These are phyloP conservation scores for Datisca glomerata DNA, from an alignment of 306 rosid species.

Conservation along the genomic window DNA sequence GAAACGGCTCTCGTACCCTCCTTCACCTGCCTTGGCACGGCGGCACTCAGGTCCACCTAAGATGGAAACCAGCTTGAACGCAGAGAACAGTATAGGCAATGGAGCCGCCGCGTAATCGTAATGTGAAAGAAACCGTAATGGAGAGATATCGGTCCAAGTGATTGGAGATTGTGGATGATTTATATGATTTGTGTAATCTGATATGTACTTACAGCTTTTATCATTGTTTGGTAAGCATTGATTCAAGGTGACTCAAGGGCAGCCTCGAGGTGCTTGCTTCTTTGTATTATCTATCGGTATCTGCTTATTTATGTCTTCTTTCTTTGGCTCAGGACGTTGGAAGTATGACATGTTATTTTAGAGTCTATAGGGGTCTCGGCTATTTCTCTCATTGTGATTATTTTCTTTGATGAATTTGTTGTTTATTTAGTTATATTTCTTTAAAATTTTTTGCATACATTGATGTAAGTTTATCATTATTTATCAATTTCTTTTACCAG, in stretches of 20 bases:
- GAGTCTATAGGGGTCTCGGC: too few relatives aligned
- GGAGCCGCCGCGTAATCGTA: slow-evolving; percentile 19
- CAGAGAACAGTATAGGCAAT: slow-evolving; percentile 29
- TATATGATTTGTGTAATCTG: neutral
- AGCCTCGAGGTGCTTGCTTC: neutral
- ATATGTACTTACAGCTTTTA: neutral
- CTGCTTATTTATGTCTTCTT: slow-evolving; percentile 19
- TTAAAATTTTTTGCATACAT: too few relatives aligned
- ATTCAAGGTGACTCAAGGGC: neutral
- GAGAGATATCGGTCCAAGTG: neutral
- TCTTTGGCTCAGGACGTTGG: too few relatives aligned
- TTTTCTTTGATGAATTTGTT: too few relatives aligned
- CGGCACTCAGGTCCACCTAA: slow-evolving; percentile 69
- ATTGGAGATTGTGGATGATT: too few relatives aligned
- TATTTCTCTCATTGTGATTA: too few relatives aligned
- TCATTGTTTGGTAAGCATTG: neutral
- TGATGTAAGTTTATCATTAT: too few relatives aligned
- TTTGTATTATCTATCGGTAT: slow-evolving; percentile 9
- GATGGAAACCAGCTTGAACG: slow-evolving; percentile 44
- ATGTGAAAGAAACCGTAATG: too few relatives aligned
- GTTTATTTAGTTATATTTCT: too few relatives aligned
- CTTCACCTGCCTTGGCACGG: slow-evolving; percentile 68
- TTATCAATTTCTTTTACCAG: too few relatives aligned
- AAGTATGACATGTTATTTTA: too few relatives aligned
- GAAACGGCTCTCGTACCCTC: slow-evolving; percentile 68